A percentile compares a stretch with the other conserved stretches of the same genome.
These are phyloP conservation scores for Mortierella hygrophila DNA, from an alignment of 192 early-diverging fungal genomes.

Conservation along the genomic window DNA sequence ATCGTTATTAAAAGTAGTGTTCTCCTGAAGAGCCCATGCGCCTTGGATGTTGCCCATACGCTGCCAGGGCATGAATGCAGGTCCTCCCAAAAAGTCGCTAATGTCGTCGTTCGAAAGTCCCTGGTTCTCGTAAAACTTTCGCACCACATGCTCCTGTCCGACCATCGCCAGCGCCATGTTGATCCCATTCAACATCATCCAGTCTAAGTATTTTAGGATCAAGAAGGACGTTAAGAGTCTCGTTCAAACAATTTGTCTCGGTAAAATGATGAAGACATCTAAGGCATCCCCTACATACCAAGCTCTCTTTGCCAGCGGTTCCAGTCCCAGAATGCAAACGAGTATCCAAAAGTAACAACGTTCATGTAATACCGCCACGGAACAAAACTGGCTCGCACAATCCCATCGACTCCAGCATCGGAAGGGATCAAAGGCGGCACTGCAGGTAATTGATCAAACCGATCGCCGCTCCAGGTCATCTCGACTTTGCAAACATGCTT, in stretches of 20 bases:
- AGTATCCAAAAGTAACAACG: constrained; percentile 53
- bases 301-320: constrained; percentile 48
- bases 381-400: constrained; percentile 44
- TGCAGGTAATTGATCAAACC: constrained; percentile 28
- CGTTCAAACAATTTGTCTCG: no score
- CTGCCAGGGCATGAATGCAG: constrained; percentile 51
- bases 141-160: constrained; percentile 48
- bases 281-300: constrained; percentile 4
- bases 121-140: constrained; percentile 37
- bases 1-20: constrained; percentile 35
- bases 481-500: constrained; percentile 41
- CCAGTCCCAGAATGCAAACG: constrained; percentile 54
- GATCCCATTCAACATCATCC: constrained; percentile 53
- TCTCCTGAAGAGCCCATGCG: constrained; percentile 25
- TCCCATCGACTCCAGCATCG: neutral
- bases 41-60: constrained; percentile 53
- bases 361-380: constrained; percentile 55
- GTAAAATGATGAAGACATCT: no score
- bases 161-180: constrained; percentile 51
- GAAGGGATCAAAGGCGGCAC: constrained; percentile 15
- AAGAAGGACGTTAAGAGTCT: neutral
- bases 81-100: constrained; percentile 35
- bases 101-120: constrained; percentile 26
- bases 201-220: constrained; percentile 23
- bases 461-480: constrained; percentile 53